Conservation (phyloP, 1,139 yeast species). For the Sugiyamaella castrensis region DNA sequence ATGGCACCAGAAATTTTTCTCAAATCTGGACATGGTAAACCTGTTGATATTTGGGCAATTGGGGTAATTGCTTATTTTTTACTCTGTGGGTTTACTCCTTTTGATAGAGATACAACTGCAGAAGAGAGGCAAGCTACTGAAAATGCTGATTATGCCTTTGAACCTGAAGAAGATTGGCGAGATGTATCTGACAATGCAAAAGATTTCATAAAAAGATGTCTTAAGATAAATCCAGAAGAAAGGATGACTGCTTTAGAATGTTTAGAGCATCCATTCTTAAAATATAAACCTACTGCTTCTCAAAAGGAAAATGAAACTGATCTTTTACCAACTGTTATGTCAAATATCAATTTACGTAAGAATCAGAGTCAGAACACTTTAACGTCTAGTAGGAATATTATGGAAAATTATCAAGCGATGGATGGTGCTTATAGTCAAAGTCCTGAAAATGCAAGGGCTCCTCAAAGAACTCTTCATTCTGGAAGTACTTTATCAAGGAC, state of each 20-base stretch:
- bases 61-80: constrained; percentile 72
- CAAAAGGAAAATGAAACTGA: constrained; percentile 29
- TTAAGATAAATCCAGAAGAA: constrained; percentile 45
- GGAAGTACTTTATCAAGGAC: constrained; percentile 16
- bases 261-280: constrained; percentile 49
- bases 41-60: constrained; percentile 74
- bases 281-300: constrained; percentile 3
- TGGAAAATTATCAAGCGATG: constrained; percentile 30
- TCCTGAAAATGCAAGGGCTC: constrained; percentile 30
- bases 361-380: constrained; percentile 20
- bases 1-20: constrained; percentile 68
- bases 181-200: constrained; percentile 54
- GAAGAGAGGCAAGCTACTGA: constrained; percentile 65
- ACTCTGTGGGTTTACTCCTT: constrained; percentile 75
- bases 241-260: constrained; percentile 52
- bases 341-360: constrained; percentile 31
- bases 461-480: constrained; percentile 16
- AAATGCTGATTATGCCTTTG: constrained; percentile 56
- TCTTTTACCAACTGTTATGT: constrained; percentile 37
- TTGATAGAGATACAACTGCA: constrained; percentile 69
- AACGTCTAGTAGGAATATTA: constrained; percentile 14
- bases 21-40: constrained; percentile 53
- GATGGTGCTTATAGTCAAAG: constrained; percentile 37
- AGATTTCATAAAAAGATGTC: constrained; percentile 58
- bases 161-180: constrained; percentile 59